These are phyloP conservation scores for Solanum phureja DNA, from an alignment of 257 asterid species.

Conservation along the genomic window DNA sequence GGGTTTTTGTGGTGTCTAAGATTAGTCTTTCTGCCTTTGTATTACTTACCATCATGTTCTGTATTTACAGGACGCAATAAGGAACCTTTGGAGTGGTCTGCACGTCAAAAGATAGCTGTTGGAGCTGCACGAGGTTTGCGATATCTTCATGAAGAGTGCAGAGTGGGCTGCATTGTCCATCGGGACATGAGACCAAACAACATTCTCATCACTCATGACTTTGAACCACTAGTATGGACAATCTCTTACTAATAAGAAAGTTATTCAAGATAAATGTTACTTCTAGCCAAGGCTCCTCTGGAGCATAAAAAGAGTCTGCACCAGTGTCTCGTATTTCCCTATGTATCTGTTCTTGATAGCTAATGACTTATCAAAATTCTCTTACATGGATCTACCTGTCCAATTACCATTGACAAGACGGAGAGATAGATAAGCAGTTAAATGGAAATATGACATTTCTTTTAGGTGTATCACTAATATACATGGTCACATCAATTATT, in stretches of 20 bases:
- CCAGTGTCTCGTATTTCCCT: neutral
- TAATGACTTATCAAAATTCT: neutral
- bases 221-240: constrained; percentile 67
- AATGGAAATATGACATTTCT: neutral
- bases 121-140: constrained; percentile 96
- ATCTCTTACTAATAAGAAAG: neutral
- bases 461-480: neutral
- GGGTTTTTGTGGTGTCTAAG: neutral
- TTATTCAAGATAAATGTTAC: neutral
- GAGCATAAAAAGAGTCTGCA: neutral
- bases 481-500: neutral
- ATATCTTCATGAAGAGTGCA: constrained; percentile 92
- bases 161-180: constrained; percentile 97
- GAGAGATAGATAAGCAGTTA: neutral
- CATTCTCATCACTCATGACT: constrained; percentile 90
- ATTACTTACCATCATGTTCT: neutral
- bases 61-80: constrained; percentile 46
- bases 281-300: neutral
- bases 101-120: constrained; percentile 77
- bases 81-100: constrained; percentile 63
- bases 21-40: neutral
- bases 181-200: constrained; percentile 94
- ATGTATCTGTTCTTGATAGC: neutral
- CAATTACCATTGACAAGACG: neutral
- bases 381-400: neutral